Conservation (phyloP, 805 yeast genomes). For the Blastobotrys attinorum region DNA sequence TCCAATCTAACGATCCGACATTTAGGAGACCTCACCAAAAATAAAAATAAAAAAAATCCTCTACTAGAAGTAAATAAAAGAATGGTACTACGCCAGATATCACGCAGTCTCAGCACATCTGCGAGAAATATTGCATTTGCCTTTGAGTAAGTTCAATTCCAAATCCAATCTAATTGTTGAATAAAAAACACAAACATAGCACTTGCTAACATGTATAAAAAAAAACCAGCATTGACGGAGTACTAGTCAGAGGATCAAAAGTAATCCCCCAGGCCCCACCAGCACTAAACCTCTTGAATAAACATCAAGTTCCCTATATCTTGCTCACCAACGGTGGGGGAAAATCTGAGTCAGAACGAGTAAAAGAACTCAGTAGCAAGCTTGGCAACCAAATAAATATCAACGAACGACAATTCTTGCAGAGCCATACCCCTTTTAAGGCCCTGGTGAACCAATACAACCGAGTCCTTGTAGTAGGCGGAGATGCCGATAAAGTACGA, state of each 20-base stretch:
- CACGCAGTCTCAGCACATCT: not conserved
- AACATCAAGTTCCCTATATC: constrained; percentile 62
- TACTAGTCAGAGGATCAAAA: constrained; percentile 62
- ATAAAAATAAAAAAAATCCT: too few relatives aligned
- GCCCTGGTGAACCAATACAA: constrained; percentile 44
- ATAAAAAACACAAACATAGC: too few relatives aligned
- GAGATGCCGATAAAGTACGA: constrained; percentile 60
- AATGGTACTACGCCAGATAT: too few relatives aligned
- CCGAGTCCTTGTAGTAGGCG: constrained; percentile 80
- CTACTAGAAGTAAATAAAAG: too few relatives aligned
- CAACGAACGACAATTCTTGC: constrained; percentile 62
- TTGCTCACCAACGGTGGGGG: constrained; percentile 92
- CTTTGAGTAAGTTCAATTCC: constrained; percentile 23
- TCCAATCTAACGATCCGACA: too few relatives aligned
- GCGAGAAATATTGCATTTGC: constrained; percentile 19
- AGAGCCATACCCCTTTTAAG: constrained; percentile 81
- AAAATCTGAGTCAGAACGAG: constrained; percentile 52
- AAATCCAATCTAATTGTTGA: not conserved
- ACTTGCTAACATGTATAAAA: not conserved
- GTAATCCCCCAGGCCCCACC: constrained; percentile 59
- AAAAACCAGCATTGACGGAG: constrained; percentile 72
- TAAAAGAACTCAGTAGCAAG: constrained; percentile 40
- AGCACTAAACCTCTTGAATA: constrained; percentile 48
- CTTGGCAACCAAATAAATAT: constrained; percentile 36
- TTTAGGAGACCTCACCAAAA: too few relatives aligned